Base-by-base conservation (phyloP, 805 yeast species). In the Candida tallmaniae region DNA sequence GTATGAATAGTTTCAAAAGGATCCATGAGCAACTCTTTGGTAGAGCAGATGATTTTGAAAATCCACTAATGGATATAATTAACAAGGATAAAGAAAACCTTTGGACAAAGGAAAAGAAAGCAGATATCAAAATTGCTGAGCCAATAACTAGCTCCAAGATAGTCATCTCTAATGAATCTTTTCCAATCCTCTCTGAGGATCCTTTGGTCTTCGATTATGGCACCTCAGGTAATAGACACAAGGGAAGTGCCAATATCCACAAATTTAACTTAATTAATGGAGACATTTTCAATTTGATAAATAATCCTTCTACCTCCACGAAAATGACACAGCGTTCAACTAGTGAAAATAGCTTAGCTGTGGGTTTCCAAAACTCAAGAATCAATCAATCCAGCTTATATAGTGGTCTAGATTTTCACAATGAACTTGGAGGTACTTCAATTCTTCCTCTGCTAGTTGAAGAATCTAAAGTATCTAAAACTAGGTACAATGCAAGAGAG, bases 81-180 rank as follows among this genome's bases (percentile, higher is more conserved):
- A 19, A 31, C n/a, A 17, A 10, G 10, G n/a, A n/a, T n/a, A 35
- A 31, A n/a, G 39, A 31, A 27, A 30, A 29, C n/a, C 8, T 30
- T 20, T 6, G n/a, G 10, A 15, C 14, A 10, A 35, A 32, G 17
- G 34, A 31, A 3, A 34, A 33, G 4, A 41, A 27, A 24, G 27
- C 34, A 8, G 22, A 27, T 10, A 29, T 41, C n/a, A 14, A 29
- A 7, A 26, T 21, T 13, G 32, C 24, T 23, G 30, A 31, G 16
- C 24, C 39, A 12, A 39, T 41, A 11, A 11, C 35, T 4, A 41
- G 45, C 19, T 39, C 42, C n/a, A 30, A 30, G n/a, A 21, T 41
- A 3, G 17, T 38, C 7, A 8, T 38, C 12, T 31, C 12, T 21
- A 34, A 38, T 24, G 36, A 32, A 25, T n/a, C n/a, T n/a, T n/a